Evolutionary conservation across 2,329 filamentous ascomycete genomes (phyloP), one percentile per base, ranked within the genome.

Genomic region (Ophiostoma tasmaniense): DNA sequence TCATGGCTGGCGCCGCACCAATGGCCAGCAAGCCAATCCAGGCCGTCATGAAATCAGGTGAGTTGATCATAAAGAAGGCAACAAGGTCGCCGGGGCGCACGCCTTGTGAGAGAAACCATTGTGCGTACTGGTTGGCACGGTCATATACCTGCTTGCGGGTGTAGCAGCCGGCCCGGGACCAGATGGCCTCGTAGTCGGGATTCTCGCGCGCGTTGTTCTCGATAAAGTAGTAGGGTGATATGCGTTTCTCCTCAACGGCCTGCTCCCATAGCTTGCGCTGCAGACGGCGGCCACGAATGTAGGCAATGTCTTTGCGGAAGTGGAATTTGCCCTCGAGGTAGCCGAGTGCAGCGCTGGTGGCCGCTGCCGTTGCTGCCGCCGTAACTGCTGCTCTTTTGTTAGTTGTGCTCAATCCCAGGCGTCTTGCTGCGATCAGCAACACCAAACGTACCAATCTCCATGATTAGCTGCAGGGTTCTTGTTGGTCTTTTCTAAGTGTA

Each of bases 301-400:
- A 73, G 0, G 75, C 73, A 20, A 89, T 72, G 75, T 93, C 90
- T 74, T 90, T 86, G 59, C 78, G 76, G 66, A 93, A 75, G 75
- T 90, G 86, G 73, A 85, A 88, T 79, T 90, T 91, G 68, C 87
- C 90, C 74, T 93, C 85, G 62, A 90, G 79, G 73, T 91, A 91
- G 55, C 84, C 83, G 33, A 80, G 74, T 62, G 76, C 77, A 4
- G 79, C 78, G 11, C 78, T 73, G 1, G 76, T 22, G 33, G 61
- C 78, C 22, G 71, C 70, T n/a, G 71, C 69, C 6, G 72, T 67
- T 14, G 72, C 74, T 22, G 73, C 73, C 5, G 70, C 72, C 3
- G 73, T 67, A 45, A 71, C 70, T 67, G 70, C 68, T 66, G 11
- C 13, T 5, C 28, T 55, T 11, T 55, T 28, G 39, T 68, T 22